A percentile compares a stretch with the other conserved stretches of the same genome.
Evolutionary conservation across 176 grass and related monocot genomes (phyloP).

Genomic region (Phyllostachys edulis): DNA sequence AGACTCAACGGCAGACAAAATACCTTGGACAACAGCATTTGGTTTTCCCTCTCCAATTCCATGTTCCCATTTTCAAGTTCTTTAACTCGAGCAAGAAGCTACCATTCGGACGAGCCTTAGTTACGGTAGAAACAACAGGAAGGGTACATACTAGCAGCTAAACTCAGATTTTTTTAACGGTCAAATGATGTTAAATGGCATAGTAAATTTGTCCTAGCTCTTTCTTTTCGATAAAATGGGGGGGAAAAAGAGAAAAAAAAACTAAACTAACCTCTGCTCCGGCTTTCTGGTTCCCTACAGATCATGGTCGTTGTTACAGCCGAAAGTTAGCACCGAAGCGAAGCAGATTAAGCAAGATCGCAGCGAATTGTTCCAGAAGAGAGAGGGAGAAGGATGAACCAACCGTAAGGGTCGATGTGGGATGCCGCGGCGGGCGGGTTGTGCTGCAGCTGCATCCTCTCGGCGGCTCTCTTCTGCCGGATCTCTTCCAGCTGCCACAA

Average conservation of each 20-base stretch:
- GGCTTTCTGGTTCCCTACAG: slow-evolving; percentile 33
- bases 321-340: too few relatives aligned
- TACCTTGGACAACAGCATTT: slow-evolving; percentile 69
- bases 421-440: slow-evolving; percentile 41
- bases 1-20: neutral
- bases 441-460: slow-evolving; percentile 54
- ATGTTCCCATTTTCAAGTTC: slow-evolving; percentile 69
- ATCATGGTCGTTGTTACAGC: neutral
- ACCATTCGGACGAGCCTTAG: slow-evolving; percentile 11
- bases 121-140: neutral
- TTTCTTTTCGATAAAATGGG: neutral
- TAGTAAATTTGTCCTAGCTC: neutral
- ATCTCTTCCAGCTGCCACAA: slow-evolving; percentile 76
- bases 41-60: slow-evolving; percentile 65
- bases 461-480: slow-evolving; percentile 81
- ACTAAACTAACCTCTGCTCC: slow-evolving; percentile 43
- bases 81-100: slow-evolving; percentile 60
- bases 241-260: neutral
- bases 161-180: neutral
- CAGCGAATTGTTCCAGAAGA: neutral
- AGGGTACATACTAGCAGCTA: too few relatives aligned
- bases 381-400: slow-evolving; percentile 1
- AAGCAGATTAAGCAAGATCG: too few relatives aligned
- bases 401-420: slow-evolving; percentile 56
- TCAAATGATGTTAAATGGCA: neutral